A percentile compares a stretch with the other conserved stretches of the same genome.
These are phyloP conservation scores for Dendryphion nanum DNA, from an alignment of 2,329 filamentous ascomycete species.

Conservation along the genomic window DNA sequence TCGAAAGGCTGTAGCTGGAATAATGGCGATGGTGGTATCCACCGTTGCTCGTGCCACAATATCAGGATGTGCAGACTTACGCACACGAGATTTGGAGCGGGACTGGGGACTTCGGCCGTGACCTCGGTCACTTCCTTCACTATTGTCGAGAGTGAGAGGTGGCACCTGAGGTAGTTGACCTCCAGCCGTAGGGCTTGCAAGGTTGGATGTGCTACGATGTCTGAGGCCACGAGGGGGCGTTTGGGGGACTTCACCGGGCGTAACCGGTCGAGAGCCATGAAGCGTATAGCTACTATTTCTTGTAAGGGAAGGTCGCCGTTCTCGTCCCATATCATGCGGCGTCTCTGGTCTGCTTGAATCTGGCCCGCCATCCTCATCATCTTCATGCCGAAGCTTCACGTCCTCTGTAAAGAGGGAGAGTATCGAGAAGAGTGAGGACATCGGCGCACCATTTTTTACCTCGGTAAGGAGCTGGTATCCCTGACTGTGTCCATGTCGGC, in stretches of 20 bases:
- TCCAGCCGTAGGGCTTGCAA: slow-evolving; percentile 35
- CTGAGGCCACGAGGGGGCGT: slow-evolving; percentile 14
- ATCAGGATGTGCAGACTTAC: slow-evolving; percentile 87
- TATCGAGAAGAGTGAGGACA: slow-evolving; percentile 98
- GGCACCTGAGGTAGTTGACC: slow-evolving; percentile 61
- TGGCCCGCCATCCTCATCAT: slow-evolving; percentile 57
- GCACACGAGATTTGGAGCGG: slow-evolving; percentile 35
- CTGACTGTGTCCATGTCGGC: slow-evolving; percentile 63
- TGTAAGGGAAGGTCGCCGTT: slow-evolving; percentile 17
- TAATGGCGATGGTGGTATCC: slow-evolving; percentile 97
- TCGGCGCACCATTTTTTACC: slow-evolving; percentile 94
- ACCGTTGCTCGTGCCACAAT: slow-evolving; percentile 95
- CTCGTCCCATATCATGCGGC: slow-evolving; percentile 14
- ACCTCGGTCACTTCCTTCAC: slow-evolving; percentile 20
- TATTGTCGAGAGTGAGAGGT: slow-evolving; percentile 67
- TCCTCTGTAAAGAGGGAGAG: slow-evolving; percentile 96
- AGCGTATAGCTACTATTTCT: slow-evolving; percentile 30
- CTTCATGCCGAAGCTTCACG: slow-evolving; percentile 70
- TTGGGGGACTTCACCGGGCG: slow-evolving; percentile 21
- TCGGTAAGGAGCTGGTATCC: slow-evolving; percentile 94
- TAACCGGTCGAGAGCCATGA: slow-evolving; percentile 32
- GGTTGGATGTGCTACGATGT: slow-evolving; percentile 27
- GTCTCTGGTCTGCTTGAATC: slow-evolving; percentile 28
- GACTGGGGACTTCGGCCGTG: slow-evolving; percentile 12
- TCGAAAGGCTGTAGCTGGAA: slow-evolving; percentile 92